Evolutionary conservation across 495 filamentous ascomycete species (phyloP).

Genomic region (Xylaria scruposa): DNA sequence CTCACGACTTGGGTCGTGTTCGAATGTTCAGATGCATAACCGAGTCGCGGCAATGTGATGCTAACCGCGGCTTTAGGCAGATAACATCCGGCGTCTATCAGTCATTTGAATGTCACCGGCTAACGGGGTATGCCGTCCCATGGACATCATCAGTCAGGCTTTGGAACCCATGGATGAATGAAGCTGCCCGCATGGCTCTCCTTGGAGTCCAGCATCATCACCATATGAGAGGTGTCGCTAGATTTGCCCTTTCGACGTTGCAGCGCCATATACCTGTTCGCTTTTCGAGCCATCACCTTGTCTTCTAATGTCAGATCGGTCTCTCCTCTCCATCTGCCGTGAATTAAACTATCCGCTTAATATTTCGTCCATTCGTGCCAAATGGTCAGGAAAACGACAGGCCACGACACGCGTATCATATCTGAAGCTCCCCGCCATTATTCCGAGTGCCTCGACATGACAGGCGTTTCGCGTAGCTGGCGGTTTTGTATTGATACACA

Average conservation of each 20-base stretch:
- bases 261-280: neutral
- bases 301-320: conserved; percentile 54
- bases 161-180: neutral
- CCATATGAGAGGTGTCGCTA: neutral
- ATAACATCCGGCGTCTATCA: conserved; percentile 26
- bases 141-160: neutral
- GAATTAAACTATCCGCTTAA: conserved; percentile 61
- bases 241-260: neutral
- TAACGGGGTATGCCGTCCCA: neutral
- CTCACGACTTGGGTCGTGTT: conserved; percentile 20
- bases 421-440: conserved; percentile 44
- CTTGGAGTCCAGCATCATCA: neutral
- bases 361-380: conserved; percentile 53
- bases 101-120: neutral
- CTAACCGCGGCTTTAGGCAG: conserved; percentile 29
- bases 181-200: neutral
- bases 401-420: conserved; percentile 58
- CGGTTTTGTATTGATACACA: conserved; percentile 58
- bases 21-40: conserved; percentile 28
- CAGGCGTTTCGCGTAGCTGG: conserved; percentile 1
- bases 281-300: conserved; percentile 24
- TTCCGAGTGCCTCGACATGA: conserved; percentile 58
- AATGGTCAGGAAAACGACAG: conserved; percentile 48
- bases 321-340: conserved; percentile 61
- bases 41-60: conserved; percentile 28